Percentiles rank a stretch among this genome's conserved stretches.
Conservation (phyloP, 805 yeast species). For the Barnettozyma vustinii region DNA sequence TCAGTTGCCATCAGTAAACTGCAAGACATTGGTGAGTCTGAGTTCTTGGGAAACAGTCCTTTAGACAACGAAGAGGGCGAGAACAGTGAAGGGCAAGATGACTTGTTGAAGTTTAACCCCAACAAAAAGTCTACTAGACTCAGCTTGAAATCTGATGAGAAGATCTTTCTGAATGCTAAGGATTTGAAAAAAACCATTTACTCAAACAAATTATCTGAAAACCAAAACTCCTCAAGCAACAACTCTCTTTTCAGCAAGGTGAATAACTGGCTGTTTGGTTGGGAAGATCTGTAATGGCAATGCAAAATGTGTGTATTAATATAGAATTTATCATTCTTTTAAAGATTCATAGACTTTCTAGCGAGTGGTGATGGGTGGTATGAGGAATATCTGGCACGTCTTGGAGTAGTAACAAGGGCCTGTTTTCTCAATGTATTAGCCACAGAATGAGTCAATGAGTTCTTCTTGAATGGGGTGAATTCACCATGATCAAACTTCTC, state of each 20-base stretch:
- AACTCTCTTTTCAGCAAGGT: constrained; percentile 28
- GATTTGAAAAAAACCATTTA: constrained; percentile 16
- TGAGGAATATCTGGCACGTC: constrained; percentile 7
- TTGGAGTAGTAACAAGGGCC: constrained; percentile 17
- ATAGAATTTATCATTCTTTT: neutral
- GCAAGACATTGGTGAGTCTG: constrained; percentile 44
- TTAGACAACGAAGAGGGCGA: constrained; percentile 9
- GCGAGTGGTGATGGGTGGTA: constrained; percentile 24
- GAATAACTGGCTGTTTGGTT: constrained; percentile 48
- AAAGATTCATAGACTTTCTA: constrained; percentile 8
- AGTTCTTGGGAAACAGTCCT: constrained; percentile 11
- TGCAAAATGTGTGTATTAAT: neutral
- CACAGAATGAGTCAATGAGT: constrained; percentile 6
- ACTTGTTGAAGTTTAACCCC: constrained; percentile 12
- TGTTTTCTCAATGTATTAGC: constrained; percentile 6
- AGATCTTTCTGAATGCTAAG: constrained; percentile 29
- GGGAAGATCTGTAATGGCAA: constrained; percentile 40
- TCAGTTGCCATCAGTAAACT: constrained; percentile 35
- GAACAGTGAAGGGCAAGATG: constrained; percentile 12
- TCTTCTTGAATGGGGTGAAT: constrained; percentile 26
- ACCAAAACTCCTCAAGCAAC: constrained; percentile 11
- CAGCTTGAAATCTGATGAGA: constrained; percentile 37
- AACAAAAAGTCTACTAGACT: constrained; percentile 25
- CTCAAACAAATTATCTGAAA: constrained; percentile 19
- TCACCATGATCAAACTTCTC: constrained; percentile 28